Evolutionary conservation across 306 rosid species (phyloP), one percentile per base, ranked within the genome.

Genomic region (Castanopsis chinensis): DNA sequence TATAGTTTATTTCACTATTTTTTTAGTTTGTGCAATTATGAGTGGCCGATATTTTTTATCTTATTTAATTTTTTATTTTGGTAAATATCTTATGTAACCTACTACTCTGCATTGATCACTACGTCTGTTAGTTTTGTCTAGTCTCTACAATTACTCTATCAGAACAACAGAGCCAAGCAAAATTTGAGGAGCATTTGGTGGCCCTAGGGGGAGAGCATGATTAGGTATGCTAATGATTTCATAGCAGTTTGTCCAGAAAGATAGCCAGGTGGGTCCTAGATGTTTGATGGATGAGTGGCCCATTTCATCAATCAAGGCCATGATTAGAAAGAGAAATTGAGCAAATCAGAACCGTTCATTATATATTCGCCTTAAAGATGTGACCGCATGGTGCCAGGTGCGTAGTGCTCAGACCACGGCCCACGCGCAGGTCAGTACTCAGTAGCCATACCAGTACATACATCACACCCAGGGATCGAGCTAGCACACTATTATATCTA

Each of bases 321-420:
- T 75, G 68, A 57, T 71, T 56, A 63, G 11, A 9, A 58, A 23
- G 63, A 6, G 17, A 27, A 54, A 33, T 9, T 72, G 51, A 65
- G 57, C 58, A 52, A 52, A 75, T 83, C 68, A 75, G 65, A 61
- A 30, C 80, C 83, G 78, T 79, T 33, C 43, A 21, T 14, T 57
- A 5, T 8, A 8, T 41, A 56, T 20, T 60, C 53, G 20, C 33
- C 51, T 54, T 3, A 6, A 32, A 30, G 41, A 60, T 43, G 55
- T 56, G 71, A 20, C 41, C 15, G 25, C 30, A 30, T 13, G 19
- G 52, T 33, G 14, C 17, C 45, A 41, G 8, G 45, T 41, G 45
- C 45, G 45, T 41, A 8, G 43, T 8, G 45, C 45, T 37, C 11
- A 37, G 45, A 37, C 45, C 53, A 10, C 53, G 17, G 53, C 53